Evolutionary conservation across 2,329 filamentous ascomycete genomes (phyloP).

Genomic region (Ascosphaera aggregata): DNA sequence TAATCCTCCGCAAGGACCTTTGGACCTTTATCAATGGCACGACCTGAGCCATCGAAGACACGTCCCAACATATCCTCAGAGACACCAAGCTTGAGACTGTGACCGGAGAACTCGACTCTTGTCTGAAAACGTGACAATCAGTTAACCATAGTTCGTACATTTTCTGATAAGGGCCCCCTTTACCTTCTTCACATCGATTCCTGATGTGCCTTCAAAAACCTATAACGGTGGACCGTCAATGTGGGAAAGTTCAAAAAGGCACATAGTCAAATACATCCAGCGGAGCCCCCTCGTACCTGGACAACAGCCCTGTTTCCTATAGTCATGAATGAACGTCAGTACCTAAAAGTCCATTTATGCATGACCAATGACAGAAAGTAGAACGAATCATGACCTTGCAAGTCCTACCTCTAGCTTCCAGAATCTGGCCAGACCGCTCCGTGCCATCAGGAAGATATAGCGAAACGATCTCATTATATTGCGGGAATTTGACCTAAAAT

Average conservation of each 20-base stretch:
- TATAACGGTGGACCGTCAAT: conserved; percentile 25
- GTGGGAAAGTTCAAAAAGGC: conserved; percentile 2
- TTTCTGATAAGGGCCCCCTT: background rate
- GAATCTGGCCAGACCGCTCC: conserved; percentile 77
- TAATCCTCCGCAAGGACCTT: conserved; percentile 97
- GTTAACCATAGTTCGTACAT: conserved; percentile 5
- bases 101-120: conserved; percentile 88
- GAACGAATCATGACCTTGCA: background rate
- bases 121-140: conserved; percentile 34
- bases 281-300: conserved; percentile 36
- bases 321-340: conserved; percentile 7
- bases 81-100: conserved; percentile 95
- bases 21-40: conserved; percentile 95
- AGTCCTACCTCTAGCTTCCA: conserved; percentile 80
- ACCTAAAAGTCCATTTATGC: background rate
- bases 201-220: conserved; percentile 93
- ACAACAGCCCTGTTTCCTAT: conserved; percentile 82
- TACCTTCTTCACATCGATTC: conserved; percentile 97
- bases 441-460: conserved; percentile 90
- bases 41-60: conserved; percentile 94
- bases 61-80: conserved; percentile 99
- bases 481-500: conserved; percentile 81
- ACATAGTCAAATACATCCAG: background rate
- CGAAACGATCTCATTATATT: conserved; percentile 94
- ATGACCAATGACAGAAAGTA: background rate